Conservation (phyloP, 768 basidiomycete genomes). For the Mycena olivaceomarginata region DNA sequence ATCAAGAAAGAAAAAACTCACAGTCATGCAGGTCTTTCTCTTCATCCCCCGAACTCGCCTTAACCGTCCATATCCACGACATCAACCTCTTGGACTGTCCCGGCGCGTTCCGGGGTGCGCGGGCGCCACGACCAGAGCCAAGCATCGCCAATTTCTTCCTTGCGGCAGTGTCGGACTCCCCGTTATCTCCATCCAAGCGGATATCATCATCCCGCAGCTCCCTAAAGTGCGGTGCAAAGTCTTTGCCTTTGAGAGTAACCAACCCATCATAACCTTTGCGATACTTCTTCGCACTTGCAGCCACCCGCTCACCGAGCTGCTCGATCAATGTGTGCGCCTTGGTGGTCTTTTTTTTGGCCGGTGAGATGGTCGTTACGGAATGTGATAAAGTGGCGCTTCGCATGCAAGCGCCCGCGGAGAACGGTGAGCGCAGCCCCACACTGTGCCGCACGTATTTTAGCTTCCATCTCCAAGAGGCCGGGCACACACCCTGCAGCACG, state of each 20-base stretch:
- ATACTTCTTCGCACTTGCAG: neutral
- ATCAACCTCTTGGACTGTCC: neutral
- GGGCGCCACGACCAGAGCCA: neutral
- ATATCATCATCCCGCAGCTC: conserved; percentile 9
- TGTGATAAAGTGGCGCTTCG: conserved; percentile 28
- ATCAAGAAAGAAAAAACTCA: neutral
- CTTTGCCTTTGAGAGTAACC: neutral
- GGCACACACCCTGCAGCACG: neutral
- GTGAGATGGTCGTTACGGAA: conserved; percentile 26
- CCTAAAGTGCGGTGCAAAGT: neutral
- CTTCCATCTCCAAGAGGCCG: conserved; percentile 23
- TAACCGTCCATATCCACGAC: conserved; percentile 38
- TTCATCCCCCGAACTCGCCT: neutral
- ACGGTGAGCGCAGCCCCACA: conserved; percentile 9
- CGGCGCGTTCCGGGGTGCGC: conserved; percentile 16
- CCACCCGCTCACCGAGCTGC: conserved; percentile 27
- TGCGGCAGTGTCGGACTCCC: conserved; percentile 13
- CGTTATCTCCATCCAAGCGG: conserved; percentile 17
- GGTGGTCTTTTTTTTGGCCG: conserved; percentile 3
- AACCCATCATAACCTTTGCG: neutral
- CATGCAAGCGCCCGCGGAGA: conserved; percentile 25
- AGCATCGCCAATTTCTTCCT: conserved; percentile 29
- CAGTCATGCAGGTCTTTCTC: neutral
- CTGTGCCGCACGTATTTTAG: conserved; percentile 26
- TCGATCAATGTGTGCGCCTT: conserved; percentile 24